phyloP scores from a whole-genome alignment of 148 eudicot species.

The Vaccinium myrtillus region DNA sequence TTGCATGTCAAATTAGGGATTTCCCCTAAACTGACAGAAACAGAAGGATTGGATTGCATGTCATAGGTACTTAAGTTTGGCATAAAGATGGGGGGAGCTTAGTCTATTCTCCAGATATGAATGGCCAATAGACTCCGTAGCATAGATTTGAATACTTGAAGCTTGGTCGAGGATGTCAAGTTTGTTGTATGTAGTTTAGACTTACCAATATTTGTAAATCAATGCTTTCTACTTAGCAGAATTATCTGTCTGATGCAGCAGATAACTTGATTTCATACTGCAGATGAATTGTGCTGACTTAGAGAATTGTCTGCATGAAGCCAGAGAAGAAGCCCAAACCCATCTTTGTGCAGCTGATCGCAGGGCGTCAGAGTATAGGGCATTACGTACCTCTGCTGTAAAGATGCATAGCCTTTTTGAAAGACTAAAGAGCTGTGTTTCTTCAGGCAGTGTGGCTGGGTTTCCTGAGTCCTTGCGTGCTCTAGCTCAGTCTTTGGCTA shows the following conservation, averaged over 20 bases:
- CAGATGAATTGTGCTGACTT: conserved; percentile 98
- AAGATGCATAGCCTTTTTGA: conserved; percentile 82
- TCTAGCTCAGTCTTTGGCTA: conserved; percentile 77
- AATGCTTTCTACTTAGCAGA: background rate
- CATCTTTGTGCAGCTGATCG: conserved; percentile 95
- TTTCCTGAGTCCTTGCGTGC: conserved; percentile 75
- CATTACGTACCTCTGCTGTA: conserved; percentile 78
- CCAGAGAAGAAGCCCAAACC: conserved; percentile 94
- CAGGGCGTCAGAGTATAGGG: conserved; percentile 79
- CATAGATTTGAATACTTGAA: background rate
- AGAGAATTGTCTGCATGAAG: conserved; percentile 92
- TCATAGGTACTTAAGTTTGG: background rate
- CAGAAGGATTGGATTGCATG: too few relatives aligned
- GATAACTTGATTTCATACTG: conserved; percentile 20
- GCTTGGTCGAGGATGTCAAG: background rate
- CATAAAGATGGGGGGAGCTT: background rate
- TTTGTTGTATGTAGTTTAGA: background rate
- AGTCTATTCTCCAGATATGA: background rate
- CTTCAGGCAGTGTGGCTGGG: conserved; percentile 61
- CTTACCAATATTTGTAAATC: background rate
- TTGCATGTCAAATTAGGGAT: too few relatives aligned
- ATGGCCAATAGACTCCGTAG: background rate
- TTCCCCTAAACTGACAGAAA: too few relatives aligned
- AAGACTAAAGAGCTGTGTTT: conserved; percentile 69
- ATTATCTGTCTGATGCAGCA: background rate